A percentile compares a stretch with the other conserved stretches of the same genome.
phyloP scores from a whole-genome alignment of 805 yeast species.

The Candida piceae region DNA sequence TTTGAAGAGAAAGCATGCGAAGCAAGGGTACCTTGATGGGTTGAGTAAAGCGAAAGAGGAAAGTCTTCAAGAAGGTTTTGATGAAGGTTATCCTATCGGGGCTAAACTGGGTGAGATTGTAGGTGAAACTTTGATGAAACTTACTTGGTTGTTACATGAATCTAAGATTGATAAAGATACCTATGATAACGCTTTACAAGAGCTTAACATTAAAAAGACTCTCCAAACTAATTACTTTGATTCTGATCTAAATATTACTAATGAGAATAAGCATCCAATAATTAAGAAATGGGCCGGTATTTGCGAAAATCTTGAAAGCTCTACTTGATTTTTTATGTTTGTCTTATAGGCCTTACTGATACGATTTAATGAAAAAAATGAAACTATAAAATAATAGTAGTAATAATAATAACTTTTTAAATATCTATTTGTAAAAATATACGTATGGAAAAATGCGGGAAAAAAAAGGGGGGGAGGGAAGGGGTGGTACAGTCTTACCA shows the following conservation, averaged over 20 bases:
- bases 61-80: conserved; percentile 76
- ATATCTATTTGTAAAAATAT: too few relatives aligned
- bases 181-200: conserved; percentile 39
- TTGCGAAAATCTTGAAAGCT: conserved; percentile 7
- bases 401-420: too few relatives aligned
- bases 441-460: too few relatives aligned
- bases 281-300: conserved; percentile 22
- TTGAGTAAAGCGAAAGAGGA: conserved; percentile 60
- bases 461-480: too few relatives aligned
- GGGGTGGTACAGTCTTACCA: too few relatives aligned
- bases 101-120: conserved; percentile 60
- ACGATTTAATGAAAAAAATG: too few relatives aligned
- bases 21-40: conserved; percentile 84
- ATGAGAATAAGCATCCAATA: conserved; percentile 26
- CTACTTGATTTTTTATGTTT: too few relatives aligned
- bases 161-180: conserved; percentile 4
- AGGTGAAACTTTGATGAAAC: conserved; percentile 58
- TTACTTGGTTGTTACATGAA: conserved; percentile 16
- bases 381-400: too few relatives aligned
- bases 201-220: conserved; percentile 54
- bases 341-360: too few relatives aligned
- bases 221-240: conserved; percentile 52
- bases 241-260: conserved; percentile 36
- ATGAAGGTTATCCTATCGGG: conserved; percentile 72
- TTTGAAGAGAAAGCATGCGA: conserved; percentile 57